These are phyloP conservation scores for Pseudogymnoascus sp. DNA, from an alignment of 2,329 filamentous ascomycete genomes.

Conservation along the genomic window DNA sequence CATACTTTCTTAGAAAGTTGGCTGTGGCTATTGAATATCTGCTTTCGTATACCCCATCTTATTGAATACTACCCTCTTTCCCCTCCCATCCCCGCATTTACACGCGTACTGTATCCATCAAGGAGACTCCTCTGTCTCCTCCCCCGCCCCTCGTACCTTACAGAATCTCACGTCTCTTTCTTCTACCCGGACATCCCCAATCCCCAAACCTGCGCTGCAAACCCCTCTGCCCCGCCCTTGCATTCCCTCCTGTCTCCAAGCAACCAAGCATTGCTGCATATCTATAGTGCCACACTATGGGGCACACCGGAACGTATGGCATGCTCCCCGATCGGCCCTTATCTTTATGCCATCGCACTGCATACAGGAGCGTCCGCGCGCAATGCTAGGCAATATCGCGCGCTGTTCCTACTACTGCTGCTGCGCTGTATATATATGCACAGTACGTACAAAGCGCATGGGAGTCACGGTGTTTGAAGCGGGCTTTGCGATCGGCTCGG, in stretches of 20 bases:
- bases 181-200: neutral
- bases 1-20: neutral
- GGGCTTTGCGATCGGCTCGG: neutral
- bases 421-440: neutral
- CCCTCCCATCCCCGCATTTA: neutral
- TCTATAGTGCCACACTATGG: neutral
- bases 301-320: neutral
- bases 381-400: neutral
- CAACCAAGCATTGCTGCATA: constrained; percentile 4
- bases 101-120: neutral
- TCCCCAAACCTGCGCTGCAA: neutral
- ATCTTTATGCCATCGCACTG: neutral
- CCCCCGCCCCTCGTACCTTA: neutral
- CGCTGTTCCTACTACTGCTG: neutral
- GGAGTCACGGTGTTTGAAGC: neutral
- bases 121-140: neutral
- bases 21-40: neutral
- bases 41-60: neutral
- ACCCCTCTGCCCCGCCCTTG: neutral
- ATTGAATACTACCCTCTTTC: neutral
- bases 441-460: neutral
- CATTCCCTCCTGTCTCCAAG: neutral
- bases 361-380: neutral
- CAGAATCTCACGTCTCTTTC: neutral
- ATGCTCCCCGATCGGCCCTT: neutral